A percentile compares a stretch with the other conserved stretches of the same genome.
Conservation (phyloP, 805 yeast genomes). For the Dipodascus albidus region DNA sequence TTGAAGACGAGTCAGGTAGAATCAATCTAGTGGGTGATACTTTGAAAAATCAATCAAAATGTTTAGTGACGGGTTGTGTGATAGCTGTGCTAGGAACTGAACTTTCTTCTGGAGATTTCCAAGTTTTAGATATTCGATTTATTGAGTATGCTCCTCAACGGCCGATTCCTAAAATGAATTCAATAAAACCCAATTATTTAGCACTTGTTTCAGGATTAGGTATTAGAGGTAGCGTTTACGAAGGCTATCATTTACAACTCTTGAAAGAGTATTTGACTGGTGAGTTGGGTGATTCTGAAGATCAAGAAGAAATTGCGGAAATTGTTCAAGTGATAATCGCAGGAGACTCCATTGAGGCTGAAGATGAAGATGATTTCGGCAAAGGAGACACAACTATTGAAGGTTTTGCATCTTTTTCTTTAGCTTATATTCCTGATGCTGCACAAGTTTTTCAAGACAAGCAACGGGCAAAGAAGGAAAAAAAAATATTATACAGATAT, state of each 20-base stretch:
- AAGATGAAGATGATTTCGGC: conserved; percentile 6
- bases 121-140: conserved; percentile 66
- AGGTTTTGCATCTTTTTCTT: not conserved
- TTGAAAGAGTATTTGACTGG: conserved; percentile 65
- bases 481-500: conserved; percentile 2
- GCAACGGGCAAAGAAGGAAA: conserved; percentile 13
- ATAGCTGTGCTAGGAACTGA: conserved; percentile 84
- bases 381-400: not conserved
- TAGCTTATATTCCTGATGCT: not conserved
- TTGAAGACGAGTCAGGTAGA: conserved; percentile 92
- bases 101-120: conserved; percentile 69
- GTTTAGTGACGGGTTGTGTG: conserved; percentile 81
- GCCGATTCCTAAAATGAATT: conserved; percentile 14
- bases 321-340: conserved; percentile 50
- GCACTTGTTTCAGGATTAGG: conserved; percentile 73
- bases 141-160: conserved; percentile 56
- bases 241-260: conserved; percentile 30
- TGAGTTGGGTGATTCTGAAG: conserved; percentile 35
- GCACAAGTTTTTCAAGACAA: conserved; percentile 7
- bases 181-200: conserved; percentile 25
- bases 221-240: conserved; percentile 38
- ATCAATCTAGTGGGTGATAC: conserved; percentile 57
- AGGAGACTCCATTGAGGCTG: conserved; percentile 50
- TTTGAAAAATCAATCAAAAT: conserved; percentile 26
- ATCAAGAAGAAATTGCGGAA: conserved; percentile 15